phyloP scores from a whole-genome alignment of 1,284 basidiomycete genomes.

The Boletus semigastroideus region DNA sequence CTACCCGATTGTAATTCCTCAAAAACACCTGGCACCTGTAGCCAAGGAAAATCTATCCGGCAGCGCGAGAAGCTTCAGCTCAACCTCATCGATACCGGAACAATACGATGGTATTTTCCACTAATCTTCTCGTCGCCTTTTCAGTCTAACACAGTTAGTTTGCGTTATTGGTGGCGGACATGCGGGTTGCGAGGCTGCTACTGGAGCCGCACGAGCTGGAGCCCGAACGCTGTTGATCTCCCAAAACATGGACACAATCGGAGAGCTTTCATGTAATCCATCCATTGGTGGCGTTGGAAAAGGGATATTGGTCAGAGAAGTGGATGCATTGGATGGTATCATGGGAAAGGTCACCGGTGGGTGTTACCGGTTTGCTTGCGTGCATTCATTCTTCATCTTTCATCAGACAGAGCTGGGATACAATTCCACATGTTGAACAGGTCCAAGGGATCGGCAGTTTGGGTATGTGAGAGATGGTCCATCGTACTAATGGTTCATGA shows the following conservation, averaged over 20 bases:
- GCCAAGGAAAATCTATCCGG: neutral
- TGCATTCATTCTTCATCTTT: neutral
- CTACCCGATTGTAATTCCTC: neutral
- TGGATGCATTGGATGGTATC: conserved; percentile 84
- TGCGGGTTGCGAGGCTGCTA: conserved; percentile 88
- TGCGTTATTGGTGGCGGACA: conserved; percentile 91
- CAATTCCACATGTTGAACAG: conserved; percentile 85
- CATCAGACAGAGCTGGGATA: conserved; percentile 78
- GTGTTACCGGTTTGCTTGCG: conserved; percentile 17
- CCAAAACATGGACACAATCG: conserved; percentile 76
- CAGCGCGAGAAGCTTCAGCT: conserved; percentile 2
- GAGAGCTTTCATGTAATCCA: conserved; percentile 90
- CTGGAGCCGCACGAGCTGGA: conserved; percentile 80
- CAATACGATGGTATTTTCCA: conserved; percentile 26
- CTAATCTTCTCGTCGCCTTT: neutral
- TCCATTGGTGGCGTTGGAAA: conserved; percentile 89
- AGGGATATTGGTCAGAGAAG: conserved; percentile 84
- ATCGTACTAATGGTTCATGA: neutral
- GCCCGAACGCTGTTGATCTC: conserved; percentile 81
- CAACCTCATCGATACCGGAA: neutral
- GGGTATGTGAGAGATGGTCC: conserved; percentile 50
- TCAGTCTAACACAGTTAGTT: conserved; percentile 42
- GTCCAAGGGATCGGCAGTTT: conserved; percentile 86
- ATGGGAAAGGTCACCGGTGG: conserved; percentile 74
- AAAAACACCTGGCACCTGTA: neutral